Base-by-base conservation (phyloP, 2,329 filamentous ascomycete genomes). In the Emergomyces africanus region DNA sequence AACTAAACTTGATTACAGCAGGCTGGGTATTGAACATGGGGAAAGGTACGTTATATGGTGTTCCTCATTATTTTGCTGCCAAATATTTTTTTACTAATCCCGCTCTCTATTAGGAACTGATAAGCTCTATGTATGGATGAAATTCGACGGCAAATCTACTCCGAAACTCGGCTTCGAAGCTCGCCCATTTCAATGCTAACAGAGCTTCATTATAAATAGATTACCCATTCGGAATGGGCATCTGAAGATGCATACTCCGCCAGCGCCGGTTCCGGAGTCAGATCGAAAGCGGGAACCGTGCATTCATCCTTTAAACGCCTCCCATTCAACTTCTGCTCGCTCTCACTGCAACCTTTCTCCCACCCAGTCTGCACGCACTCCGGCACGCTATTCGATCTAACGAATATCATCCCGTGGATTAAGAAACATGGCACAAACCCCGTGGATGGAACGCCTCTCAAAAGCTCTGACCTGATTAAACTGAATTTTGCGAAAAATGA, bases 191-290 rank as follows among this genome's bases (percentile, higher is more conserved):
- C 33, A 59, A 58, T 54, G 20, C 62, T 63, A 54, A 63, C 14
- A 8, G 20, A 39, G 53, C 37, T 58, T 51, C 37, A 51, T 44
- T 33, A 44, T 55, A 44, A 20, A 14, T 65, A 85, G 81, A 99
- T 99, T 69, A 99, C 94, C 59, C 95, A 99, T 77, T 95, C 89
- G 46, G 94, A 99, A 79, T 99, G 94, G 94, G 86, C 90, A 8
- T 96, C 90, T 5, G 84, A 87, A 54, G 91, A 96, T 73, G 85
- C 89, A 61, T 96, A 89, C 75, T 88, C 88, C 37, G 90, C 90
- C 65, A 91, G 85, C 70, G 86, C 82, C 33, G 88, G 88, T 66
- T 83, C 87, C 59, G 85, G 85, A 56, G 77, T 78, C 72, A 85
- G 75, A 73, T 80, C 68, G 64, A 77, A 72, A 72, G 80, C 72